A percentile compares a stretch with the other conserved stretches of the same genome.
Conservation (phyloP, 2,329 filamentous ascomycete genomes). For the Beauveria varroae region DNA sequence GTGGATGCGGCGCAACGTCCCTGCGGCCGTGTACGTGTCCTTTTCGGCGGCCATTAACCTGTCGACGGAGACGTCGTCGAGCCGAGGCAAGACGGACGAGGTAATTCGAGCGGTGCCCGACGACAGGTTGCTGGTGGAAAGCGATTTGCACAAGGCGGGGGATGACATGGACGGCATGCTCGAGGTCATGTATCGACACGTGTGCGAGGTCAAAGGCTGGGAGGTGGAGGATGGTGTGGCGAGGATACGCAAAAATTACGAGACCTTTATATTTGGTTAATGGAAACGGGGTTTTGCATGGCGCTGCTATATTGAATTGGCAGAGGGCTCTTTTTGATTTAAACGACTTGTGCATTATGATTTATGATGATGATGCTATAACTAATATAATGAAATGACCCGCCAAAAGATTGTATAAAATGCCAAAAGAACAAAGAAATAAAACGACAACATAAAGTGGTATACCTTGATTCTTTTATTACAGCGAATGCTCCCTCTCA, state of each 20-base stretch:
- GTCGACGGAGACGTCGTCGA: constrained; percentile 36
- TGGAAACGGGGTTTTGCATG: constrained; percentile 7
- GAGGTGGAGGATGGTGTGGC: constrained; percentile 60
- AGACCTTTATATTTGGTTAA: constrained; percentile 62
- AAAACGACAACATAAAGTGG: neutral
- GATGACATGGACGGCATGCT: constrained; percentile 69
- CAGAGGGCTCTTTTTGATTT: no score
- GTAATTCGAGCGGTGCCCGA: constrained; percentile 69
- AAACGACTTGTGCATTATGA: neutral
- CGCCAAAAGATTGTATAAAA: neutral
- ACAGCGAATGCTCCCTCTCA: constrained; percentile 6
- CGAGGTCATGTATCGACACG: constrained; percentile 64
- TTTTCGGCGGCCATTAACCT: constrained; percentile 83
- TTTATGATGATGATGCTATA: neutral
- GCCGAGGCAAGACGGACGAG: constrained; percentile 42
- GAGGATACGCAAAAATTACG: constrained; percentile 67
- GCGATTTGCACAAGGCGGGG: constrained; percentile 80
- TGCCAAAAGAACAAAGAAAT: neutral
- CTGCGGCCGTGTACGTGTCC: constrained; percentile 75
- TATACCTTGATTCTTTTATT: neutral
- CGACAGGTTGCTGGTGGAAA: constrained; percentile 76
- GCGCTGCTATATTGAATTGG: no score
- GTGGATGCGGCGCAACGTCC: constrained; percentile 67
- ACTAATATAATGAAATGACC: neutral
- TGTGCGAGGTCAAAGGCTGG: constrained; percentile 79